Conservation (phyloP, 2,329 filamentous ascomycete species). For the Ophiocordyceps camponoti-leonardi region DNA sequence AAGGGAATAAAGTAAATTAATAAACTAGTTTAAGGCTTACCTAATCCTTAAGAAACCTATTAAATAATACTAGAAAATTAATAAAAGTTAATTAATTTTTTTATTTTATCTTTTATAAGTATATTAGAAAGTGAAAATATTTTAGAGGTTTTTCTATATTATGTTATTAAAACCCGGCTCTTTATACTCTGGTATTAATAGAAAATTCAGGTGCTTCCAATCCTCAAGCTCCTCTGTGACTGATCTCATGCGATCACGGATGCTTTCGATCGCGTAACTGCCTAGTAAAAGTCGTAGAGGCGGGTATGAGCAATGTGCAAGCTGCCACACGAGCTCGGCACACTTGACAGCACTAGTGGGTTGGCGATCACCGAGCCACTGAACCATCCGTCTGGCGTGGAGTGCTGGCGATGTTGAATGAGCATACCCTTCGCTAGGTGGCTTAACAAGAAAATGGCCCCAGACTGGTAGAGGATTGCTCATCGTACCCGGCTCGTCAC, state of each 20-base stretch:
- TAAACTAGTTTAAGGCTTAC: too few species aligned
- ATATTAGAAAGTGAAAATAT: too few species aligned
- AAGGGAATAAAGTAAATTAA: too few species aligned
- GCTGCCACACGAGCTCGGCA: constrained; percentile 83
- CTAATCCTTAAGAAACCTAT: too few species aligned
- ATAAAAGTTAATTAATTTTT: too few species aligned
- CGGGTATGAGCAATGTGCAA: constrained; percentile 89
- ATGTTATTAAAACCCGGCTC: too few species aligned
- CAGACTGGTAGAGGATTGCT: constrained; percentile 55
- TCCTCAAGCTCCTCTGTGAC: constrained; percentile 92
- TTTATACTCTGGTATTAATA: neutral
- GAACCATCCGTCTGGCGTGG: constrained; percentile 79
- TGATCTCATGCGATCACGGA: constrained; percentile 71
- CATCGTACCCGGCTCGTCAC: constrained; percentile 55
- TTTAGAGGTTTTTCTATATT: too few species aligned
- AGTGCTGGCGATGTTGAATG: constrained; percentile 64
- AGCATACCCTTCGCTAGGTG: constrained; percentile 65
- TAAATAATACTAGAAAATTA: too few species aligned
- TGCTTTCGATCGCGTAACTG: constrained; percentile 90
- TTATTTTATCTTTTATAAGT: too few species aligned
- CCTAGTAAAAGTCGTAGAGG: constrained; percentile 75
- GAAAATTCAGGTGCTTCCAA: constrained; percentile 73
- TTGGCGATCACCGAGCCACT: constrained; percentile 86
- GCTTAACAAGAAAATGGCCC: constrained; percentile 84
- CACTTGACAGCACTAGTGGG: constrained; percentile 87